Evolutionary conservation across 495 filamentous ascomycete species (phyloP), one percentile per base, ranked within the genome.

Genomic region (Umbilicaria muhlenbergii): DNA sequence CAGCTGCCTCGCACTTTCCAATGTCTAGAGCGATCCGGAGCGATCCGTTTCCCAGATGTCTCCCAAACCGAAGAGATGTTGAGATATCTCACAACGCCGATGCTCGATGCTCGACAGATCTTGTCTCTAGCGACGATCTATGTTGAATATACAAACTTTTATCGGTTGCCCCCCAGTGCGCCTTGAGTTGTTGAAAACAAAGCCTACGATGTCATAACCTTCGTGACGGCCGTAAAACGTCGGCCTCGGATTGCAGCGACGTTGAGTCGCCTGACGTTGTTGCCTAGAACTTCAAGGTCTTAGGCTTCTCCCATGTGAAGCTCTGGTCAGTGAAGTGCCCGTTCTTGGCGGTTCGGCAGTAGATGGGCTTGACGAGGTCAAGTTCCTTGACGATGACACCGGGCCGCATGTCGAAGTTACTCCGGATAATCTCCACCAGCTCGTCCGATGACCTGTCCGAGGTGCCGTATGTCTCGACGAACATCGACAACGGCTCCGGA

Each of bases 331-430:
- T 93, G 72, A 98, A 98, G 77, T 98, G 91, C 56, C 89, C 91
- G 67, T 96, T 95, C 83, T 94, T 94, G 59, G 91, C 91, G 24
- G 91, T 98, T 72, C 88, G 74, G 78, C 75, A 78, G 80, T 98
- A 98, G 75, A 96, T 94, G 51, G 91, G 91, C 69, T 86, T 84
- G 61, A 79, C 75, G 45, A 98, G 75, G 64, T 96, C 80, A 42
- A 98, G 83, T 69, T 94, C 87, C 74, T 84, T 86, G 67, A 95
- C 91, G 58, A 98, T 98, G 61, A 94, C 86, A 75, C 91, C 91
- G 44, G 91, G 91, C 53, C 91, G 75, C 60, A 98, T 73, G 68
- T 98, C 89, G 59, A 98, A 98, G 78, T 98, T 95, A 56, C 77
- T 74, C 51, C 75, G 72, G 73, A 98, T 86, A 66, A 98, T 95